A percentile compares a stretch with the other conserved stretches of the same genome.
Evolutionary conservation across 345 rosid species (phyloP).

Genomic region (Aquilaria malaccensis): DNA sequence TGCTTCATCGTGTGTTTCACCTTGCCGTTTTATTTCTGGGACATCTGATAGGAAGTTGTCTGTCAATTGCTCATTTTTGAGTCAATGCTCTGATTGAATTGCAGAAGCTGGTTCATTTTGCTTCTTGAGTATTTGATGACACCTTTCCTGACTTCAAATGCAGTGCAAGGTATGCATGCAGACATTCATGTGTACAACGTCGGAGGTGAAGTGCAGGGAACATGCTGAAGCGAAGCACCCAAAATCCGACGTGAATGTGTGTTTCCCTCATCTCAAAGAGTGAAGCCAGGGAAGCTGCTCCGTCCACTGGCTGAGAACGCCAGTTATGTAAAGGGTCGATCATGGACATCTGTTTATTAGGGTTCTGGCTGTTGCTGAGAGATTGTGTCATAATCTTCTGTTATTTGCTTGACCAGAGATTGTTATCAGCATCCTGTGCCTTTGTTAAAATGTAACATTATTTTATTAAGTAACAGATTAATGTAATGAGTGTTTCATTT

Average conservation of each 20-base stretch:
- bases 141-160: constrained; percentile 6
- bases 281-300: constrained; percentile 10
- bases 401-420: no score
- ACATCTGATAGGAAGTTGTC: no score
- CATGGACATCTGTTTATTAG: no score
- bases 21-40: no score
- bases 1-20: no score
- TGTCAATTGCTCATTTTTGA: background rate
- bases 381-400: no score
- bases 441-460: background rate
- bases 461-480: no score
- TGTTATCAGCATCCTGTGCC: background rate
- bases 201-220: constrained; percentile 61
- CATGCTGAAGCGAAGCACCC: constrained; percentile 67
- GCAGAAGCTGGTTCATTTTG: no score
- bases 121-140: background rate
- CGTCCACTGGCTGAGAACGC: background rate
- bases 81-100: no score
- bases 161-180: constrained; percentile 75
- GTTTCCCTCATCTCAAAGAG: constrained; percentile 44
- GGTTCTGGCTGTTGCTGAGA: no score
- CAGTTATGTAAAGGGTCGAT: background rate
- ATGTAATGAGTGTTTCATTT: no score
- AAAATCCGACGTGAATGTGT: constrained; percentile 27
- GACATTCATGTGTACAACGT: constrained; percentile 58